Percentiles rank a stretch among this genome's conserved stretches.
phyloP scores from a whole-genome alignment of 1,284 basidiomycete genomes.

The Rhodotorula sp. region DNA sequence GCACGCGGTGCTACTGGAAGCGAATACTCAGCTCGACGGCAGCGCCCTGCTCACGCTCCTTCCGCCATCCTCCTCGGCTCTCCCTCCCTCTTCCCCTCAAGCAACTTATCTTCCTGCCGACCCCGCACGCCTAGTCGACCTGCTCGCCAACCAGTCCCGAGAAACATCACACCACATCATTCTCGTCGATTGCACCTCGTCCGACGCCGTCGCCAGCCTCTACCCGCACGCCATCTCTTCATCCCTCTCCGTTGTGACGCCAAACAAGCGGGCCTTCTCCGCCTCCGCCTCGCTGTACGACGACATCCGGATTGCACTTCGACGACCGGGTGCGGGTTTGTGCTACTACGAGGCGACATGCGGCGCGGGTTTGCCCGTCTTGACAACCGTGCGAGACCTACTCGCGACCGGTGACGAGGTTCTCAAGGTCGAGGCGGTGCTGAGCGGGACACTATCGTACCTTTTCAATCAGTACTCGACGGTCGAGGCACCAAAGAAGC shows the following conservation, averaged over 20 bases:
- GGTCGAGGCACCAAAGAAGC: background rate
- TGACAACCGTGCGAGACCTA: constrained; percentile 85
- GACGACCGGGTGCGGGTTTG: constrained; percentile 59
- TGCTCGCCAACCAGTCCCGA: constrained; percentile 50
- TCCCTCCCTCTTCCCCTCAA: background rate
- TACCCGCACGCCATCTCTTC: constrained; percentile 77
- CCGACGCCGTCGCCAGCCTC: constrained; percentile 70
- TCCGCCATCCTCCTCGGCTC: background rate
- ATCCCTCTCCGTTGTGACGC: constrained; percentile 85
- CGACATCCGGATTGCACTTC: constrained; percentile 61
- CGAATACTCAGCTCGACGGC: background rate
- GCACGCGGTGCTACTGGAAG: constrained; percentile 42
- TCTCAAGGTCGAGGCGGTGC: constrained; percentile 63
- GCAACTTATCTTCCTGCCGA: constrained; percentile 37
- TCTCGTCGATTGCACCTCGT: constrained; percentile 92
- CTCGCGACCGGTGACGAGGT: constrained; percentile 84
- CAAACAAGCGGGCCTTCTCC: constrained; percentile 96
- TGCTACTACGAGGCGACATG: constrained; percentile 90
- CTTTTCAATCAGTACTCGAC: constrained; percentile 97
- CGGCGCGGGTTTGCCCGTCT: constrained; percentile 89
- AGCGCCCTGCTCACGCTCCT: constrained; percentile 7
- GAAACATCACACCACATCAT: constrained; percentile 11
- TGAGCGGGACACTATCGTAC: constrained; percentile 94
- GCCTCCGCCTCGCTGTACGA: constrained; percentile 70
- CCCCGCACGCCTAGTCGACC: constrained; percentile 51